A percentile compares a stretch with the other conserved stretches of the same genome.
Evolutionary conservation across 106 monocot species (phyloP).

Genomic region (Dendrobium chrysotoxum): DNA sequence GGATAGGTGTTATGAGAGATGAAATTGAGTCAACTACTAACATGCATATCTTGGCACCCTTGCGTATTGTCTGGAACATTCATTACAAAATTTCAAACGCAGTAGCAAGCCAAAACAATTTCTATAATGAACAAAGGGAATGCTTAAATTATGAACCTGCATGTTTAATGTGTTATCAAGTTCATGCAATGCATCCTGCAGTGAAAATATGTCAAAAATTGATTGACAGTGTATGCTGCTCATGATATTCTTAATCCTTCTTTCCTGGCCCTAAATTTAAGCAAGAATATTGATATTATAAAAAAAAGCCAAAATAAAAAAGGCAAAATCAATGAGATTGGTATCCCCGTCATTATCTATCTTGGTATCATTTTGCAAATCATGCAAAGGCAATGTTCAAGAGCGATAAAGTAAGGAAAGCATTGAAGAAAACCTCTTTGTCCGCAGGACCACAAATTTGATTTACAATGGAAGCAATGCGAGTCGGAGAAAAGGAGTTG

Average conservation of each 20-base stretch:
- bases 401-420: neutral
- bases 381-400: neutral
- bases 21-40: conserved; percentile 85
- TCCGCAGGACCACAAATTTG: conserved; percentile 6
- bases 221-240: conserved; percentile 56
- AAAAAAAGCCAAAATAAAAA: too few species aligned
- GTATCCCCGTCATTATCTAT: neutral
- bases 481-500: conserved; percentile 78
- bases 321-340: neutral
- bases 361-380: neutral
- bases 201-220: conserved; percentile 81
- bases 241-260: conserved; percentile 47
- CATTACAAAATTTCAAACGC: conserved; percentile 3
- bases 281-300: neutral
- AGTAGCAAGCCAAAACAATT: neutral
- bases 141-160: conserved; percentile 22
- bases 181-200: conserved; percentile 54
- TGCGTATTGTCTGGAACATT: conserved; percentile 38
- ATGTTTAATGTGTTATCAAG: conserved; percentile 31
- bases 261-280: conserved; percentile 41
- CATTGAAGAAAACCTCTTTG: conserved; percentile 35
- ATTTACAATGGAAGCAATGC: conserved; percentile 45
- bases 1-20: conserved; percentile 62
- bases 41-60: conserved; percentile 35
- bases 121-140: neutral